phyloP scores from a whole-genome alignment of 805 yeast species.

The Wickerhamomyces pijperi region DNA sequence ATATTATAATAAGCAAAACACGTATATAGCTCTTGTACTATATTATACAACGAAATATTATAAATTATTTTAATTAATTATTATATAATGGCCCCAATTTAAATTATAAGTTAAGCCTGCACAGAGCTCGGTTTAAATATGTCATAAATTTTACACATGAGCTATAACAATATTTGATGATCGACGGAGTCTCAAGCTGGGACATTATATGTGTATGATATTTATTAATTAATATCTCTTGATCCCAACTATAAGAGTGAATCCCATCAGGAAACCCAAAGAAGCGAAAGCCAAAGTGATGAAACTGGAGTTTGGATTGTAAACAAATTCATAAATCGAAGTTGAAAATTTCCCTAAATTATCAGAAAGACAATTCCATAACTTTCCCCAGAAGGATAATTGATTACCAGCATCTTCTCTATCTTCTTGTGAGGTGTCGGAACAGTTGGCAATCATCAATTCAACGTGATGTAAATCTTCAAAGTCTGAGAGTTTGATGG shows the following conservation, averaged over 20 bases:
- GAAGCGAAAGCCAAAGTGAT: background rate
- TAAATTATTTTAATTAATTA: too few species aligned
- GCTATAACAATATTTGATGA: too few species aligned
- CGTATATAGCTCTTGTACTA: too few species aligned
- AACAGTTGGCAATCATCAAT: background rate
- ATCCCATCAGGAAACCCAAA: background rate
- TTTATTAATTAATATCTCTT: too few species aligned
- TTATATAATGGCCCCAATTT: too few species aligned
- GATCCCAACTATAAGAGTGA: background rate
- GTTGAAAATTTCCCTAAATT: background rate
- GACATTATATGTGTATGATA: too few species aligned
- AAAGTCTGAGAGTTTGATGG: conserved; percentile 1
- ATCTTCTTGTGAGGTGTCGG: background rate
- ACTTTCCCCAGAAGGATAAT: background rate
- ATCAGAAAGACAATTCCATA: background rate
- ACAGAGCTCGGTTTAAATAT: too few species aligned
- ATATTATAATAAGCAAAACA: too few species aligned
- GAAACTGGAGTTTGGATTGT: background rate
- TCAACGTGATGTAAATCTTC: background rate
- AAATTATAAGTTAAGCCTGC: too few species aligned
- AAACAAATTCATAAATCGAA: background rate
- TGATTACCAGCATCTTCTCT: background rate
- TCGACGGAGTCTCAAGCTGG: too few species aligned
- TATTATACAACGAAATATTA: too few species aligned
- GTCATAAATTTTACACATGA: too few species aligned